Evolutionary conservation across 768 basidiomycete genomes (phyloP).

Genomic region (Sarcodon aspratus): DNA sequence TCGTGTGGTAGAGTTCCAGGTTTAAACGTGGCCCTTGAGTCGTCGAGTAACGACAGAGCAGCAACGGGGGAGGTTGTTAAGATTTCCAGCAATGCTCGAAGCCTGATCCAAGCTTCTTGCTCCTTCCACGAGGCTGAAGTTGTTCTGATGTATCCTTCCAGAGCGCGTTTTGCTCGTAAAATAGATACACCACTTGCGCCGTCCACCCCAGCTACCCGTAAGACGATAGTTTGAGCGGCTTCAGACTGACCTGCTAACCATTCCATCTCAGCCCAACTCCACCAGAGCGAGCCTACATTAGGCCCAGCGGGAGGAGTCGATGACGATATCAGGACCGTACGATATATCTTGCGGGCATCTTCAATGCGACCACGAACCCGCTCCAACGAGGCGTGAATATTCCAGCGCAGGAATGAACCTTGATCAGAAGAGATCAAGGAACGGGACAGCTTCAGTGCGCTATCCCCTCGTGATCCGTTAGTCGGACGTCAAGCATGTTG

Average conservation of each 20-base stretch:
- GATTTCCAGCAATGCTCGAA: constrained; percentile 56
- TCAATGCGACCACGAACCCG: constrained; percentile 47
- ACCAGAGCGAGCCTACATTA: constrained; percentile 44
- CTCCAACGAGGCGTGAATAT: constrained; percentile 68
- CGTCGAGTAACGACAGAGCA: constrained; percentile 28
- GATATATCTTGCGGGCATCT: constrained; percentile 72
- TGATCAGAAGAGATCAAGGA: constrained; percentile 41
- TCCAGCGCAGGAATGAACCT: constrained; percentile 57
- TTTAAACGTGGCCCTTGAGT: constrained; percentile 14
- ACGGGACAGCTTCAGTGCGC: constrained; percentile 63
- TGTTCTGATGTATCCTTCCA: constrained; percentile 37
- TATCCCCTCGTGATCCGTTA: constrained; percentile 14
- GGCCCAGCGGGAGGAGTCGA: constrained; percentile 11
- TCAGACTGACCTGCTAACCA: constrained; percentile 50
- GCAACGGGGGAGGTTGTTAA: constrained; percentile 32
- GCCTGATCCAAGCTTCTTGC: constrained; percentile 52
- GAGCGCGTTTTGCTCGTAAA: constrained; percentile 49
- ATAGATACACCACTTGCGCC: constrained; percentile 40
- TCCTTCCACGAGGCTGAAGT: constrained; percentile 31
- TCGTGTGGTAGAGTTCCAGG: constrained; percentile 27
- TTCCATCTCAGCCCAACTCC: constrained; percentile 80
- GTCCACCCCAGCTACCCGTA: constrained; percentile 42
- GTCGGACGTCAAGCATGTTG: neutral
- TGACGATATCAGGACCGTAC: constrained; percentile 46
- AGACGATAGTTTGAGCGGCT: constrained; percentile 39